Evolutionary conservation across 352 stramenopile species (phyloP).

Genomic region (Blastocystis sp.): DNA sequence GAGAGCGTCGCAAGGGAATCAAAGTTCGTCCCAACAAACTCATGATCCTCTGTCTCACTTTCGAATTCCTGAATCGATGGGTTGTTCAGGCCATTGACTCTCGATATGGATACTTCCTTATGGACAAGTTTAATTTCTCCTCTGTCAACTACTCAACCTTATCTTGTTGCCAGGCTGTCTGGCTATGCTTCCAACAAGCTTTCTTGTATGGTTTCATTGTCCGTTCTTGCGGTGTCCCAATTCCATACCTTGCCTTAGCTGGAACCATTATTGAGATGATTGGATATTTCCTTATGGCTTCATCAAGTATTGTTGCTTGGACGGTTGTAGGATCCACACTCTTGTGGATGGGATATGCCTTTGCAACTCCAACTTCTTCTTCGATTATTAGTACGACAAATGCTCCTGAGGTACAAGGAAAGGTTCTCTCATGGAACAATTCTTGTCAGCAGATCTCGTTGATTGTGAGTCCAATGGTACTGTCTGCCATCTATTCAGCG

Average conservation of each 20-base stretch:
- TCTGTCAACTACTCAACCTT: background rate
- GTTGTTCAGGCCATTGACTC: background rate
- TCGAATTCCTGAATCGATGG: conserved; percentile 20
- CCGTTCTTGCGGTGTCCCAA: background rate
- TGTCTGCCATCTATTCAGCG: background rate
- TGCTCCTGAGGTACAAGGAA: conserved; percentile 1
- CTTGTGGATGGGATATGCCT: background rate
- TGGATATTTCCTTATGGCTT: background rate
- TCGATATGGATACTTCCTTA: background rate
- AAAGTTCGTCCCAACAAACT: background rate
- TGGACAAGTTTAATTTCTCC: background rate
- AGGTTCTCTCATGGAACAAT: conserved; percentile 23
- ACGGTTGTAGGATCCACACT: background rate
- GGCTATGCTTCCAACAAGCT: background rate
- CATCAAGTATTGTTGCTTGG: background rate
- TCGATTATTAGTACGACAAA: conserved; percentile 37
- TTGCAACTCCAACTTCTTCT: background rate
- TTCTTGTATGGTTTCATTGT: background rate
- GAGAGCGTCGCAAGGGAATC: background rate
- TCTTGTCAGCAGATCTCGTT: background rate
- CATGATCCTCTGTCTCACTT: conserved; percentile 4
- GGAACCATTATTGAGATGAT: background rate
- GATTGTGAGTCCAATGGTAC: background rate
- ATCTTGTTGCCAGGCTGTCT: background rate
- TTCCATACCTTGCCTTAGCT: background rate